Conservation (phyloP, 2,329 filamentous ascomycete genomes). For the Aspergillus quadricinctus region DNA sequence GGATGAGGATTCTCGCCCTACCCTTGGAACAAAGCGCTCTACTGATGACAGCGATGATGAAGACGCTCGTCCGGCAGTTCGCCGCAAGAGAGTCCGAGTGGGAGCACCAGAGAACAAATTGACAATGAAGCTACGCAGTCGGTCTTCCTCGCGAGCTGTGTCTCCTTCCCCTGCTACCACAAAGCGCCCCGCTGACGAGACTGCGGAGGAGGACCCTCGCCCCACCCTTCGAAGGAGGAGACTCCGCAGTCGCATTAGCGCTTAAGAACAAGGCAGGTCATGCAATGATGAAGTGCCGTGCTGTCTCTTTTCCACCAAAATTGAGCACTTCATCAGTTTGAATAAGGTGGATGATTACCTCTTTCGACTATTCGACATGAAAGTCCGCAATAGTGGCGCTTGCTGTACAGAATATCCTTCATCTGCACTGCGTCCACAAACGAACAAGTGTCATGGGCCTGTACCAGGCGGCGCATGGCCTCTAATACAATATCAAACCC, state of each 20-base stretch:
- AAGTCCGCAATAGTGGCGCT: not conserved
- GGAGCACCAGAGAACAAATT: conserved; percentile 48
- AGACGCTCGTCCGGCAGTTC: conserved; percentile 24
- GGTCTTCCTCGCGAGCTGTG: conserved; percentile 37
- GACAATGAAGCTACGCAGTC: conserved; percentile 29
- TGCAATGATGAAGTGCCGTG: not conserved
- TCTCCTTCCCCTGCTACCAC: conserved; percentile 40
- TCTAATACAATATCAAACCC: not conserved
- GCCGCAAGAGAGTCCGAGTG: conserved; percentile 31
- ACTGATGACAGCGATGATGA: not conserved
- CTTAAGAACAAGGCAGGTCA: not conserved
- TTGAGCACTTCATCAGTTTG: not conserved
- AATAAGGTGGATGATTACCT: not conserved
- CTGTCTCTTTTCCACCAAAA: not conserved
- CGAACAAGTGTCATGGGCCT: not conserved
- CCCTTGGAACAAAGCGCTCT: not conserved
- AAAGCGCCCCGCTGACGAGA: conserved; percentile 40
- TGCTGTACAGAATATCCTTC: not conserved
- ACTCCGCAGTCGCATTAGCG: not conserved
- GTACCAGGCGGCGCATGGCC: not conserved
- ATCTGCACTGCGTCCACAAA: not conserved
- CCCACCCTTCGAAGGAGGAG: not conserved
- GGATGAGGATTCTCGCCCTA: not conserved
- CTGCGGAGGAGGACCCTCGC: conserved; percentile 31
- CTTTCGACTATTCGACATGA: not conserved